Percentiles rank a stretch among this genome's conserved stretches.
Evolutionary conservation across 164 flowering plant species (phyloP).

Genomic region (Protea cynaroides): DNA sequence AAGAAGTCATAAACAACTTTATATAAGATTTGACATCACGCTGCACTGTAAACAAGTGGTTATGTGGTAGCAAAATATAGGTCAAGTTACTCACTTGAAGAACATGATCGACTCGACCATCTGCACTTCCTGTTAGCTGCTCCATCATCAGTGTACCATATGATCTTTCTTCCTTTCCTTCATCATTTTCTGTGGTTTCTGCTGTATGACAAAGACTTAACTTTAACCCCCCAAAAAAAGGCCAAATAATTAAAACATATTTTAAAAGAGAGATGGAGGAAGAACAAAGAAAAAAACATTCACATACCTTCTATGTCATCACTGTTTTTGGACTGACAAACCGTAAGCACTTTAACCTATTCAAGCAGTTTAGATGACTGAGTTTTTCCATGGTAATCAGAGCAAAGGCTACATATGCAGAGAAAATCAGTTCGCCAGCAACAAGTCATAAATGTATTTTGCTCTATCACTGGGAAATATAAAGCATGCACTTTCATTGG

Average conservation of each 20-base stretch:
- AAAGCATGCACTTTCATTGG: too few relatives aligned
- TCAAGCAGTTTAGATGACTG: constrained; percentile 12
- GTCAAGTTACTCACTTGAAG: constrained; percentile 58
- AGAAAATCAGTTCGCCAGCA: too few relatives aligned
- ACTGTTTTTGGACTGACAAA: constrained; percentile 51
- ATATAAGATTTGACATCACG: neutral
- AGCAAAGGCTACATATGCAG: neutral
- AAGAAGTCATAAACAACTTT: too few relatives aligned
- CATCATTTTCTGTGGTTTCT: constrained; percentile 42
- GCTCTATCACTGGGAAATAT: too few relatives aligned
- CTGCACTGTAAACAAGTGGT: too few relatives aligned
- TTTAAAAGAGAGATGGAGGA: neutral
- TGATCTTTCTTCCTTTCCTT: constrained; percentile 46
- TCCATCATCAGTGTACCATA: constrained; percentile 93
- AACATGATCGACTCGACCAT: constrained; percentile 78
- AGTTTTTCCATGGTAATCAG: too few relatives aligned
- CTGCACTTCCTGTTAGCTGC: constrained; percentile 65
- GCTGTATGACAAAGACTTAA: neutral
- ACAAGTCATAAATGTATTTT: too few relatives aligned
- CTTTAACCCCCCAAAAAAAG: too few relatives aligned
- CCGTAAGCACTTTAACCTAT: constrained; percentile 65
- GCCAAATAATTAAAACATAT: neutral
- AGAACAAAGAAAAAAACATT: neutral
- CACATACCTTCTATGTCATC: constrained; percentile 51
- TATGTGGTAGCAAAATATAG: neutral